A percentile compares a stretch with the other conserved stretches of the same genome.
Conservation (phyloP, 179 eudicot genomes). For the Carnegiea gigantea region DNA sequence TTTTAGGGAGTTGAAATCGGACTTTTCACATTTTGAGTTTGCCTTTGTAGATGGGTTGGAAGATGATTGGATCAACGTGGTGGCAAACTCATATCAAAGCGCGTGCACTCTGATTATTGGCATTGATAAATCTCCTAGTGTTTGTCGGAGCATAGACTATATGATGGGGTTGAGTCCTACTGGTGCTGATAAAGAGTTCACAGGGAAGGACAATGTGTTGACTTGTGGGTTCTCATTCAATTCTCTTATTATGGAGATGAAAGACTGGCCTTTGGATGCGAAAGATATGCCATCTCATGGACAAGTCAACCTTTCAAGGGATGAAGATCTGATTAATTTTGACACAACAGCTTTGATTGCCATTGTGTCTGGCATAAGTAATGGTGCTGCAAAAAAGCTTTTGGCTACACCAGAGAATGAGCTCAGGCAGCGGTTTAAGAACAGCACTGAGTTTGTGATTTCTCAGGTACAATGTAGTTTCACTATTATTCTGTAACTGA, state of each 20-base stretch:
- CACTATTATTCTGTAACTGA: not conserved
- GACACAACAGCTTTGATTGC: constrained; percentile 94
- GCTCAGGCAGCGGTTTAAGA: constrained; percentile 61
- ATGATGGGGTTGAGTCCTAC: constrained; percentile 14
- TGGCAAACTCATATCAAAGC: constrained; percentile 44
- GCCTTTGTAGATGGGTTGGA: constrained; percentile 48
- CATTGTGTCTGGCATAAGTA: constrained; percentile 84
- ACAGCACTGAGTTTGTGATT: constrained; percentile 69
- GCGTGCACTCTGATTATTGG: constrained; percentile 53
- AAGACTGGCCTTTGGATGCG: constrained; percentile 35
- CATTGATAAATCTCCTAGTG: constrained; percentile 33
- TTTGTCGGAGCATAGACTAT: constrained; percentile 26
- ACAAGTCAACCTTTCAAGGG: constrained; percentile 15
- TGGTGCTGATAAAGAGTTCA: constrained; percentile 24
- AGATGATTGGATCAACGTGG: constrained; percentile 66
- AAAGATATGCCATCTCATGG: constrained; percentile 21
- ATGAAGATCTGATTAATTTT: constrained; percentile 61
- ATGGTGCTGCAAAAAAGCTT: constrained; percentile 61
- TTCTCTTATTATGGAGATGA: constrained; percentile 52
- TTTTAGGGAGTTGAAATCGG: constrained; percentile 44
- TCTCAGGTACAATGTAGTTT: constrained; percentile 59
- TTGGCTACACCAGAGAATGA: constrained; percentile 61
- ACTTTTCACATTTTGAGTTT: constrained; percentile 35
- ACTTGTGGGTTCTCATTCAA: constrained; percentile 42
- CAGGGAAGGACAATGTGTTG: constrained; percentile 15